Base-by-base conservation (phyloP, 306 rosid genomes). In the Dalbergia cochinchinensis region DNA sequence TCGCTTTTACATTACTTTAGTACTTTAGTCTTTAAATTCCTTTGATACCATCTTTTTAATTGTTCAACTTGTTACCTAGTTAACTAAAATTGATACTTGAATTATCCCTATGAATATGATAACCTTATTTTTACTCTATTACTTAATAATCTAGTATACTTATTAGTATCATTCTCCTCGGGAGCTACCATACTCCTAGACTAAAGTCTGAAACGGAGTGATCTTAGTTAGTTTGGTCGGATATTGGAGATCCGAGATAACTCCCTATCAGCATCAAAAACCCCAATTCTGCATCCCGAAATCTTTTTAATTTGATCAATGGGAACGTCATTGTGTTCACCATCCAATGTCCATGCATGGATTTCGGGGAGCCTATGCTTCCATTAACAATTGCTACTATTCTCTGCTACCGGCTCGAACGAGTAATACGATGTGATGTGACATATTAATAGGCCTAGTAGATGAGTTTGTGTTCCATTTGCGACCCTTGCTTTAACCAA, bases 401-500 rank as follows among this genome's bases (percentile, higher is more conserved):
- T n/a, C 60, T 26, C 31, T 26, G 31, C 20, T 44, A 14, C 7
- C 33, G 15, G 13, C 69, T 15, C 35, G 26, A 64, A 9, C 69
- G 14, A 64, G 69, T 19, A 20, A 31, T 31, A 64, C 47, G 22
- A 45, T 44, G 73, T 22, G 73, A 68, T 48, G n/a, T 45, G 73
- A 68, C 51, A 39, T 35, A 10, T 42, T 20, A n/a, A 8, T 9
- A 71, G 47, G n/a, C 1, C 55, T 31, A 5, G 47, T 1, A 50
- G 15, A n/a, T 7, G 70, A 39, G 64, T 53, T 50, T 61, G 77
- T 62, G 83, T 47, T 64, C 15, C 13, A 41, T 68, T 61, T 6
- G 68, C 22, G 60, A 62, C 42, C 54, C 55, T 51, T 11, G 80
- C 92, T 85, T 89, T 87, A 60, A 41, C 55, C 65, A 83, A 83